Evolutionary conservation across 805 yeast species (phyloP).

Genomic region (Starmerella floris): DNA sequence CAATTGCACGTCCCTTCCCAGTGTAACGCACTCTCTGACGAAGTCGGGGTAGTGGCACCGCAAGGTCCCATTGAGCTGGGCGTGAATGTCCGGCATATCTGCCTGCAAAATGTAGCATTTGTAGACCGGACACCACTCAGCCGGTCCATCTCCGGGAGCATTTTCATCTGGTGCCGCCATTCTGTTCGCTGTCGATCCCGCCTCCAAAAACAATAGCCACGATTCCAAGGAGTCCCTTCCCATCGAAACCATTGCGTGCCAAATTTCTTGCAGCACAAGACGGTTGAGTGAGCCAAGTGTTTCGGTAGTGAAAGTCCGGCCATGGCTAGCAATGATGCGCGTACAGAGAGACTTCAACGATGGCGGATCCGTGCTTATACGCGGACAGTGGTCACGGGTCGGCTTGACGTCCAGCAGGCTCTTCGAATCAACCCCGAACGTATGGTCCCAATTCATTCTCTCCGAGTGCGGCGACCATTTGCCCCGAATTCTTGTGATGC

Average conservation of each 20-base stretch:
- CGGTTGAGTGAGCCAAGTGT: not conserved
- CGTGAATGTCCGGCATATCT: not conserved
- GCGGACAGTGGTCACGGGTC: too few species aligned
- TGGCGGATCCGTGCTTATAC: too few species aligned
- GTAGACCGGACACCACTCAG: not conserved
- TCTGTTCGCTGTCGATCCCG: too few species aligned
- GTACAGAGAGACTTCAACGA: conserved; percentile 2
- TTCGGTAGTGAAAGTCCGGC: not conserved
- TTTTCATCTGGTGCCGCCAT: too few species aligned
- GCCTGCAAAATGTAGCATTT: not conserved
- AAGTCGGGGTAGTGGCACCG: not conserved
- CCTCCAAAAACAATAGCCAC: conserved; percentile 8
- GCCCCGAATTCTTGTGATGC: not conserved
- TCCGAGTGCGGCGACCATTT: conserved; percentile 11
- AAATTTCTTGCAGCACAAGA: not conserved
- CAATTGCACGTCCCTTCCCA: not conserved
- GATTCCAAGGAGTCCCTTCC: conserved; percentile 10
- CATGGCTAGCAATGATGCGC: not conserved
- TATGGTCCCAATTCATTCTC: conserved; percentile 8
- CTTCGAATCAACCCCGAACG: not conserved
- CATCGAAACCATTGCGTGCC: conserved; percentile 3
- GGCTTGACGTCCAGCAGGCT: not conserved
- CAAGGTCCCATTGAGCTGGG: conserved; percentile 1
- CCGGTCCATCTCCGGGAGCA: not conserved
- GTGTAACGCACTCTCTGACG: not conserved